These are phyloP conservation scores for Cryphonectria naterciae DNA, from an alignment of 2,329 filamentous ascomycete species.

Conservation along the genomic window DNA sequence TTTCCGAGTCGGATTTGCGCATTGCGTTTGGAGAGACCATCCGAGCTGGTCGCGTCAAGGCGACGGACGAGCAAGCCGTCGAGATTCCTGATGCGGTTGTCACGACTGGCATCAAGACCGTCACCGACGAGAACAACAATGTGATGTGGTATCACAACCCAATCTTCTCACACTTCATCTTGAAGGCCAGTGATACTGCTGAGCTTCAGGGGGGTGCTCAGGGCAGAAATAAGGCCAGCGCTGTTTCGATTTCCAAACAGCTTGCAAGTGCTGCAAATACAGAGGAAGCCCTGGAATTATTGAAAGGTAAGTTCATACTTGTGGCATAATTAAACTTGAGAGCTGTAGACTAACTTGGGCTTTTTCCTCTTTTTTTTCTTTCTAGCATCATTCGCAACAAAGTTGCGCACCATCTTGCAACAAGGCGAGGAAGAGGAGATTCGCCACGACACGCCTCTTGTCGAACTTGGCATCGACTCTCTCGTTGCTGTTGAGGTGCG, in stretches of 20 bases:
- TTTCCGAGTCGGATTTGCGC: slow-evolving; percentile 6
- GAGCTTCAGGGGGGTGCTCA: slow-evolving; percentile 3
- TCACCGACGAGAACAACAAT: slow-evolving; percentile 26
- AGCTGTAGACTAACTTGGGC: not conserved
- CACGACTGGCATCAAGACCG: not conserved
- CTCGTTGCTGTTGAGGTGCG: slow-evolving; percentile 41
- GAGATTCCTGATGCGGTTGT: not conserved
- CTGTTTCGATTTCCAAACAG: not conserved
- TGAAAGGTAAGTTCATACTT: slow-evolving; percentile 5
- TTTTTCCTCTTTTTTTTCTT: not conserved
- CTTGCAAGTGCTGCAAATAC: slow-evolving; percentile 14
- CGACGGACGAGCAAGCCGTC: not conserved
- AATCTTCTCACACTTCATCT: slow-evolving; percentile 47
- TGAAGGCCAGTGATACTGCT: slow-evolving; percentile 24
- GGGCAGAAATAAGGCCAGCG: slow-evolving; percentile 9
- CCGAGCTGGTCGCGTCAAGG: not conserved
- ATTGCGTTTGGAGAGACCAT: slow-evolving; percentile 10
- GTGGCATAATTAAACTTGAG: too few species aligned
- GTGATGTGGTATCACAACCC: slow-evolving; percentile 46
- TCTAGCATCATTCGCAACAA: slow-evolving; percentile 22
- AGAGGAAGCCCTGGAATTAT: slow-evolving; percentile 15
- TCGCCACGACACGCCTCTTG: slow-evolving; percentile 21
- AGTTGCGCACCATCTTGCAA: slow-evolving; percentile 27
- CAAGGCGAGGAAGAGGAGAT: slow-evolving; percentile 25
- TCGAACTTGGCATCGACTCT: slow-evolving; percentile 33